Evolutionary conservation across 2,329 filamentous ascomycete genomes (phyloP), one percentile per base, ranked within the genome.

Genomic region (Nannizzia gypsea): DNA sequence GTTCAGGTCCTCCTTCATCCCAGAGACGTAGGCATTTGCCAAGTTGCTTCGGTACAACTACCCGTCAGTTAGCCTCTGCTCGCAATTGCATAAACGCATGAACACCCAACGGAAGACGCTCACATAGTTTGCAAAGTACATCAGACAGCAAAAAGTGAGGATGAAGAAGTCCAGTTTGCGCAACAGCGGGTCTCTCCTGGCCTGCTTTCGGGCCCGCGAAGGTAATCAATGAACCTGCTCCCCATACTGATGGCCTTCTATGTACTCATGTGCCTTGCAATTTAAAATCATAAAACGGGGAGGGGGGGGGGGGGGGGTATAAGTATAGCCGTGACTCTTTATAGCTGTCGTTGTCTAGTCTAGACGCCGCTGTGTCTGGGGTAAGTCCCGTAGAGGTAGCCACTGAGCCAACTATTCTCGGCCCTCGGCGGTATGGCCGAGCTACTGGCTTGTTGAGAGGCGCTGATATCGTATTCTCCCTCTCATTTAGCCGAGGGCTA

Each of bases 121-220:
- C 54, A 65, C 64, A 36, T 65, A 66, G 62, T 80, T 80, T 62
- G 76, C 69, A 61, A 78, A 79, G 61, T 73, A 78, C 54, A 72
- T 74, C 4, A 80, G 65, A 57, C 77, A 79, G 3, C 70, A 72
- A 60, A 74, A 75, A 15, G 67, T 67, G 2, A 75, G 67, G 65
- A 80, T 69, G 60, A 78, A 80, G 66, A 74, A 76, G 63, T 80
- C 78, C 24, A 80, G 71, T 65, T 80, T 80, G 60, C 76, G 71
- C 31, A 79, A 70, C 26, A 81, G 72, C 57, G 56, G 38, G 63
- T 56, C 57, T 66, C 64, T 3, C 62, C 64, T 9, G 63, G 64
- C 59, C 58, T 60, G 50, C 59, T 52, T 50, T 62, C 60, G 24
- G 58, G 58, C 9, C 61, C 64, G 57, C 64, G 63, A 36, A 65